A percentile compares a stretch with the other conserved stretches of the same genome.
Conservation (phyloP, 2,329 filamentous ascomycete species). For the Cladosporium oxysporum region DNA sequence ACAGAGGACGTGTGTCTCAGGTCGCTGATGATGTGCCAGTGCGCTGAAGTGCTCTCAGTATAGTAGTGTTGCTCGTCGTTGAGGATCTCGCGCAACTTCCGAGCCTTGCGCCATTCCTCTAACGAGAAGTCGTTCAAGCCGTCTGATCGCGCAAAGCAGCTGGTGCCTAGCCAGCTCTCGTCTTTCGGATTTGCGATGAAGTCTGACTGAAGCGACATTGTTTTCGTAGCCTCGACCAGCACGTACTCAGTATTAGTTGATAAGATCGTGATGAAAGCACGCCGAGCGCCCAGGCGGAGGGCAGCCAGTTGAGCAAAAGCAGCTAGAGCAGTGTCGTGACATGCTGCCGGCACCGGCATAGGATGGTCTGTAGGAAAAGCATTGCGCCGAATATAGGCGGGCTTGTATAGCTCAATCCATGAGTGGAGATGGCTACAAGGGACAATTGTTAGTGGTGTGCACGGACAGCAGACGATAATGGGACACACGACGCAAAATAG, state of each 20-base stretch:
- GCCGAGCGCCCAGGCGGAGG: conserved; percentile 39
- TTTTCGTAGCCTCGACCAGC: conserved; percentile 52
- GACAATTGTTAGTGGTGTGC: not conserved
- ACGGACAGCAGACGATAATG: not conserved
- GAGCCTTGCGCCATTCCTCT: conserved; percentile 11
- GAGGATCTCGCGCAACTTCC: not conserved
- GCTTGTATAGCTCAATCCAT: conserved; percentile 12
- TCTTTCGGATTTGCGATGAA: conserved; percentile 35
- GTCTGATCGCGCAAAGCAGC: conserved; percentile 17
- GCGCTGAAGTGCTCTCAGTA: conserved; percentile 24
- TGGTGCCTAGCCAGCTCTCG: conserved; percentile 30
- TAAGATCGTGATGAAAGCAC: conserved; percentile 47
- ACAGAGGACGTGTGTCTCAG: conserved; percentile 19
- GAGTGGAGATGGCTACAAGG: not conserved
- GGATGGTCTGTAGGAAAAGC: conserved; percentile 11
- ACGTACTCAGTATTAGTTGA: conserved; percentile 52
- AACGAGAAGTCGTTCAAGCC: conserved; percentile 30
- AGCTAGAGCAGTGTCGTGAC: conserved; percentile 37
- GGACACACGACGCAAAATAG: not conserved
- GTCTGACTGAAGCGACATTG: conserved; percentile 39
- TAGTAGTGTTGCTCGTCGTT: conserved; percentile 5
- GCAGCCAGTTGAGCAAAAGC: conserved; percentile 41
- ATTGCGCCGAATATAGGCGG: conserved; percentile 13
- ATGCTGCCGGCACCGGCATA: conserved; percentile 22
- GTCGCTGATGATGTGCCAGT: conserved; percentile 32